Percentiles rank a stretch among this genome's conserved stretches.
Conservation (phyloP, 352 stramenopile species). For the Hyaloperonospora arabidopsidis region DNA sequence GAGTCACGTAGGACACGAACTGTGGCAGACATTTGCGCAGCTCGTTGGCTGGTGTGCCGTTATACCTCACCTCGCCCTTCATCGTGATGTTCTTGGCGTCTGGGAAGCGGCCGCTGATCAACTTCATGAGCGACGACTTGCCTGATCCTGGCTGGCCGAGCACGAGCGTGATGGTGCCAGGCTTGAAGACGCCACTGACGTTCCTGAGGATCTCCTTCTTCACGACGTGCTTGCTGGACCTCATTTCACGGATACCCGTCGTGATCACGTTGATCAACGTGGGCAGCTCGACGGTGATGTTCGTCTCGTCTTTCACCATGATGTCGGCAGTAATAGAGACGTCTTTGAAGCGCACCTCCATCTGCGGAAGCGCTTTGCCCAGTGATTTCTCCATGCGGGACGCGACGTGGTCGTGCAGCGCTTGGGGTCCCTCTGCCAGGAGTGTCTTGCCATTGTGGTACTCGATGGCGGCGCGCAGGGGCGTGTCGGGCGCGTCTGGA, state of each 20-base stretch:
- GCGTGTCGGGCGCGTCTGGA: too few species aligned
- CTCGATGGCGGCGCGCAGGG: conserved; percentile 1
- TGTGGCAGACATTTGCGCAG: conserved; percentile 20
- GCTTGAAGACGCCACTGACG: conserved; percentile 33
- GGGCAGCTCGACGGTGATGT: conserved; percentile 16
- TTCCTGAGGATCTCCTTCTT: conserved; percentile 36
- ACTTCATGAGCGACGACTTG: conserved; percentile 50
- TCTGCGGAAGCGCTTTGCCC: conserved; percentile 27
- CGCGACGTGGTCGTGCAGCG: conserved; percentile 29
- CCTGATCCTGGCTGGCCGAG: conserved; percentile 38
- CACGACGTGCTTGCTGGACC: conserved; percentile 24
- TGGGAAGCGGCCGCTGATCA: conserved; percentile 35
- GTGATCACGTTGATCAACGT: conserved; percentile 19
- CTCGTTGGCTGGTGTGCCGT: conserved; percentile 17
- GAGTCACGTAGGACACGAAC: conserved; percentile 35
- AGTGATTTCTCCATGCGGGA: conserved; percentile 23
- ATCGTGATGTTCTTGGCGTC: conserved; percentile 25
- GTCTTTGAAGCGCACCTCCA: conserved; percentile 38
- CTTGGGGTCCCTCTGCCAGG: conserved; percentile 25
- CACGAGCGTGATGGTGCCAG: conserved; percentile 42
- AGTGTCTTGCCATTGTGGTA: conserved; percentile 27
- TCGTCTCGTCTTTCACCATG: conserved; percentile 13
- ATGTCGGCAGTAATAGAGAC: conserved; percentile 28
- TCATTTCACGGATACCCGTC: conserved; percentile 12
- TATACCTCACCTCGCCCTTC: conserved; percentile 38